Evolutionary conservation across 1,284 basidiomycete genomes (phyloP), one percentile per base, ranked within the genome.

Genomic region (Mrakiaceae sp.): DNA sequence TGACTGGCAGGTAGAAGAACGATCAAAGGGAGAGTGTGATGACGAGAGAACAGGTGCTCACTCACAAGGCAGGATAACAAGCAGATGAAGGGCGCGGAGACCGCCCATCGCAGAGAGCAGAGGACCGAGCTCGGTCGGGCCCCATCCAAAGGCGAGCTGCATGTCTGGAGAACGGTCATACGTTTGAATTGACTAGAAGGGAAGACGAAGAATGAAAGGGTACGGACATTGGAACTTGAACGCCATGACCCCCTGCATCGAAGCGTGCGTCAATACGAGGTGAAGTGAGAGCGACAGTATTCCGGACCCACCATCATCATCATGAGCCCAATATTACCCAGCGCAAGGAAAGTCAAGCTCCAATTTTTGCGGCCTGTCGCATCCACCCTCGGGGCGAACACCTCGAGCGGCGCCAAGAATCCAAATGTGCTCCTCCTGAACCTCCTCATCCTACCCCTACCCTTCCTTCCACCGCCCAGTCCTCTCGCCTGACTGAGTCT

Each of bases 51-150:
- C 1, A 9, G 47, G 5, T 6, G 14, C 2, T n/a, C 27, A 73
- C 75, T 70, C 48, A 76, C 76, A 39, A 10, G 90, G 90, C 7
- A 91, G 75, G 42, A 88, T 67, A 4, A 84, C 66, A 1, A 85
- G 78, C 66, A 92, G 77, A 66, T 83, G 81, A 1, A 83, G 16
- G 1, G 86, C 85, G 5, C 88, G 80, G 2, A 79, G 74, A 16
- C 79, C 77, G n/a, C 84, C 83, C 12, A 84, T 71, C 5, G 83
- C 68, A 62, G 83, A 87, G 60, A 91, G 74, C 77, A 82, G 90
- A 68, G 90, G 90, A 7, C 88, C 89, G 11, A 88, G 74, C 86
- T 80, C 79, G 73, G 87, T 83, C 4, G 87, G 80, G n/a, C 77
- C 81, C 90, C 89, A 93, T 0, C 81, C 80, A 71, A 86, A 92